phyloP scores from a whole-genome alignment of 768 basidiomycete genomes.

The Pulveroboletus sp. region DNA sequence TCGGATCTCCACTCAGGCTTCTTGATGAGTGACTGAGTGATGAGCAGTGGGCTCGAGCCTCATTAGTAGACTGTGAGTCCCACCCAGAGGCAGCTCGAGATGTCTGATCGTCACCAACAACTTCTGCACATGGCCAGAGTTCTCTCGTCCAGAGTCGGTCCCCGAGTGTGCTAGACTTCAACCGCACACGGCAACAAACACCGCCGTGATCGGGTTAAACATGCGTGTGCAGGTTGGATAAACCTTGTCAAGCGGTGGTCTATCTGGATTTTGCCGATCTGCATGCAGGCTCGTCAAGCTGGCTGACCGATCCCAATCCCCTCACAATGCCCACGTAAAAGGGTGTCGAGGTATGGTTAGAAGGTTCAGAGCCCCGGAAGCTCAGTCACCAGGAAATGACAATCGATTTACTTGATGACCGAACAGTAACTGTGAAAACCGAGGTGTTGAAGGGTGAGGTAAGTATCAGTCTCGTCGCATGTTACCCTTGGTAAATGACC shows the following conservation, averaged over 20 bases:
- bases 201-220: no score
- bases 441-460: slow-evolving; percentile 12
- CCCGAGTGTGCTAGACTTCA: no score
- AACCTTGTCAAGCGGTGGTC: neutral
- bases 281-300: neutral
- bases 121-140: no score
- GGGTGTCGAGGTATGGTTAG: slow-evolving; percentile 15
- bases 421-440: slow-evolving; percentile 5
- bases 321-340: slow-evolving; percentile 14
- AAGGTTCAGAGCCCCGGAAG: slow-evolving; percentile 10
- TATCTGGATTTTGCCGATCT: neutral
- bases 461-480: neutral
- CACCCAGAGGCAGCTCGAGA: no score
- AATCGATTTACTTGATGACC: slow-evolving; percentile 12
- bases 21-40: no score
- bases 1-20: no score
- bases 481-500: neutral
- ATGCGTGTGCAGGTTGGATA: neutral
- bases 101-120: no score
- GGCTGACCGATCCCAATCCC: neutral
- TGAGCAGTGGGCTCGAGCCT: no score
- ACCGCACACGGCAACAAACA: neutral
- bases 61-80: no score
- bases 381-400: neutral
- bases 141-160: no score